Evolutionary conservation across 495 filamentous ascomycete genomes (phyloP).

Genomic region (Massariosphaeria phaeospora): DNA sequence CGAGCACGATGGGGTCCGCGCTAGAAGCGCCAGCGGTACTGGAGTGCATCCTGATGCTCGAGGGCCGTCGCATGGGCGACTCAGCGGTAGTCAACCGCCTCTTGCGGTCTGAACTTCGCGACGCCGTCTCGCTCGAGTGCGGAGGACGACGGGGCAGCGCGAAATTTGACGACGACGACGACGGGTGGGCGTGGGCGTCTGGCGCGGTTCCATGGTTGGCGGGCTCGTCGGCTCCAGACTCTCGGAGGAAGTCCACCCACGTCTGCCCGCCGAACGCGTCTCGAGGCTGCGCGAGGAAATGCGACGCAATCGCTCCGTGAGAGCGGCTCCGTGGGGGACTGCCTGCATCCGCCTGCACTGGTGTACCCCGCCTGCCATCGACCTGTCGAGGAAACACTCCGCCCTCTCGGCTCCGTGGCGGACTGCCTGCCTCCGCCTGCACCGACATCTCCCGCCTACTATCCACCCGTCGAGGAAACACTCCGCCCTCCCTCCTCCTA

Average conservation of each 20-base stretch:
- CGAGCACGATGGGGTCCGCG: slow-evolving; percentile 1
- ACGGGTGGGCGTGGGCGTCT: not conserved
- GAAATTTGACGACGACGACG: slow-evolving; percentile 1
- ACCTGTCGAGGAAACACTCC: too few species aligned
- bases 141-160: not conserved
- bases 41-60: not conserved
- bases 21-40: not conserved
- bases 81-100: slow-evolving; percentile 25
- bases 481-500: too few species aligned
- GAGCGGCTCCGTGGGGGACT: not conserved
- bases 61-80: not conserved
- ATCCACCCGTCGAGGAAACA: too few species aligned
- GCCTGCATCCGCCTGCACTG: too few species aligned
- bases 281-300: slow-evolving; percentile 4
- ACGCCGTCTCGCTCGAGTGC: not conserved
- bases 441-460: too few species aligned
- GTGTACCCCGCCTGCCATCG: too few species aligned
- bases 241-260: slow-evolving; percentile 21
- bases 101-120: slow-evolving; percentile 4
- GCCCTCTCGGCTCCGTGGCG: too few species aligned
- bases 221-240: not conserved
- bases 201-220: not conserved
- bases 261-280: slow-evolving; percentile 7
- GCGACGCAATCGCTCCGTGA: slow-evolving; percentile 6
- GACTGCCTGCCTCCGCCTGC: too few species aligned